These are phyloP conservation scores for Russula griseocarnosa DNA, from an alignment of 768 basidiomycete species.

Conservation along the genomic window DNA sequence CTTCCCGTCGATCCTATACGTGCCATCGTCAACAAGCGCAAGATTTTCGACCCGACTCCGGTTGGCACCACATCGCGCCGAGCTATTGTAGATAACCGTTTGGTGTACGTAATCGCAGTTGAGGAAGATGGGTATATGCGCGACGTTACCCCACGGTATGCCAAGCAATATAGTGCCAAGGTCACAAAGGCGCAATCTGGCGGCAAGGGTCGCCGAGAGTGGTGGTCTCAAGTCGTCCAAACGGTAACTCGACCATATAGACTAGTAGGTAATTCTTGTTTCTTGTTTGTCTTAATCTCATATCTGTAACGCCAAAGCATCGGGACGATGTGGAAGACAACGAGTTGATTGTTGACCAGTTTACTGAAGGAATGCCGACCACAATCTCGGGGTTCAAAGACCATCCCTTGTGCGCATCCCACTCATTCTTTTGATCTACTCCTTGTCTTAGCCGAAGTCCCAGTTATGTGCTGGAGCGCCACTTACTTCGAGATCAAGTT, in stretches of 20 bases:
- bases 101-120: constrained; percentile 89
- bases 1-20: constrained; percentile 88
- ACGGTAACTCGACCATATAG: constrained; percentile 72
- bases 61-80: constrained; percentile 25
- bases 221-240: constrained; percentile 76
- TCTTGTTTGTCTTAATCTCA: background rate
- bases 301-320: constrained; percentile 47
- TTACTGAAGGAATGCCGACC: constrained; percentile 90
- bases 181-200: constrained; percentile 74
- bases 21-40: constrained; percentile 72
- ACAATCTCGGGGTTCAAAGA: constrained; percentile 91
- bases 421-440: background rate
- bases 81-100: constrained; percentile 61
- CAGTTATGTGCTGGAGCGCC: constrained; percentile 81
- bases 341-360: constrained; percentile 69
- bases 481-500: constrained; percentile 84
- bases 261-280: constrained; percentile 47
- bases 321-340: constrained; percentile 93
- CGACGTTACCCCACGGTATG: constrained; percentile 90
- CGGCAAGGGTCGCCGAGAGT: constrained; percentile 65
- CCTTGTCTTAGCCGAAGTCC: background rate
- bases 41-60: constrained; percentile 65
- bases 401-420: constrained; percentile 71
- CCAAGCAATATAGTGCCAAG: constrained; percentile 72
- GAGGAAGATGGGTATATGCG: constrained; percentile 92